phyloP scores from a whole-genome alignment of 345 rosid genomes.

The Eucalyptus pumila region DNA sequence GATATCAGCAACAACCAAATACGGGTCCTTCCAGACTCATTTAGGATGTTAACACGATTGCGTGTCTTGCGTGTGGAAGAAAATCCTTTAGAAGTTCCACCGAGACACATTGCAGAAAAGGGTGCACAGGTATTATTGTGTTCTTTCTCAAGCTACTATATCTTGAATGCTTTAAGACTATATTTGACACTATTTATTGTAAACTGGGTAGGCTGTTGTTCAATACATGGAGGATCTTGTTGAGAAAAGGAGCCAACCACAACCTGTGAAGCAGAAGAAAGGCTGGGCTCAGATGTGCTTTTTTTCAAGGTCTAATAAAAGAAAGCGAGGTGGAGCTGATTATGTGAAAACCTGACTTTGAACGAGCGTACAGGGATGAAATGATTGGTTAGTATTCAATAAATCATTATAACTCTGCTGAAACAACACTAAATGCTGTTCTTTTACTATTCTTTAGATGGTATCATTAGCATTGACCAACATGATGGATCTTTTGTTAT shows the following conservation, averaged over 20 bases:
- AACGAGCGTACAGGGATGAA: neutral
- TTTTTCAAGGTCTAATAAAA: conserved; percentile 86
- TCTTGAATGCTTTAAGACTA: neutral
- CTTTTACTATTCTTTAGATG: neutral
- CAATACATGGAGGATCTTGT: conserved; percentile 71
- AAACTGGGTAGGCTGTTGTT: conserved; percentile 65
- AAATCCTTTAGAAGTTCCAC: conserved; percentile 90
- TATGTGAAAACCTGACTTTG: conserved; percentile 35
- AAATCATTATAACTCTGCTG: neutral
- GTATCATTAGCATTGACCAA: neutral
- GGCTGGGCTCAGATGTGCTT: conserved; percentile 90
- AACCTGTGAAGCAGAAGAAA: conserved; percentile 68
- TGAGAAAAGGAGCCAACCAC: conserved; percentile 43
- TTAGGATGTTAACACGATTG: conserved; percentile 57
- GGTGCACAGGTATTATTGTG: conserved; percentile 75
- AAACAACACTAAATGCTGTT: neutral
- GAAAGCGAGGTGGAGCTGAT: conserved; percentile 67
- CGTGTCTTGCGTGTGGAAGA: conserved; percentile 55
- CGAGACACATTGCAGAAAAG: conserved; percentile 52
- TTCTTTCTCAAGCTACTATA: neutral
- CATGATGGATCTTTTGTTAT: neutral
- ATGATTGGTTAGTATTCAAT: neutral
- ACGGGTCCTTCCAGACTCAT: conserved; percentile 76
- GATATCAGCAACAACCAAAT: conserved; percentile 98
- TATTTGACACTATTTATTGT: neutral